Percentiles rank a stretch among this genome's conserved stretches.
Evolutionary conservation across 2,329 filamentous ascomycete genomes (phyloP).

Genomic region (Ambrosiella xylebori): DNA sequence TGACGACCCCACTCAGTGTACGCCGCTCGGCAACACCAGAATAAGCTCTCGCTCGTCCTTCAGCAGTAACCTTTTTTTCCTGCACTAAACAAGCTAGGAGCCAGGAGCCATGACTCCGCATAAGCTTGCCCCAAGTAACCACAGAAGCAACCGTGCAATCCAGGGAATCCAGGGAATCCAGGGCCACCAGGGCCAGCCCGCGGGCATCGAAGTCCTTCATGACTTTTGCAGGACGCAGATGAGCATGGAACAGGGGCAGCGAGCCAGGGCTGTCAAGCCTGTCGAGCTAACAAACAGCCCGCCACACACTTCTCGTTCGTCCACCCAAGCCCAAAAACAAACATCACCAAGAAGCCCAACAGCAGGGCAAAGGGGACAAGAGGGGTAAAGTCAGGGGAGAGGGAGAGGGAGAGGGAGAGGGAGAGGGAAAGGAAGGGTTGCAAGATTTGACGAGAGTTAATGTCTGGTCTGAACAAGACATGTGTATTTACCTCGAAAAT

Average conservation of each 20-base stretch:
- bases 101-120: neutral
- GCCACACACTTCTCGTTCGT: neutral
- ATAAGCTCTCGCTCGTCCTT: neutral
- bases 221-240: neutral
- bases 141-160: neutral
- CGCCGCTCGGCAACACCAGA: neutral
- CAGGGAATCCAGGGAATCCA: neutral
- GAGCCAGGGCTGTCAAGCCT: neutral
- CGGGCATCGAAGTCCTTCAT: neutral
- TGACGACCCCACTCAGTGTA: neutral
- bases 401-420: neutral
- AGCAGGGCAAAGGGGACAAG: neutral
- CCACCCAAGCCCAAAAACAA: neutral
- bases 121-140: neutral
- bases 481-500: slow-evolving; percentile 2
- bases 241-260: neutral
- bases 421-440: neutral
- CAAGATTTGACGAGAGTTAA: neutral
- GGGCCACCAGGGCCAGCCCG: neutral
- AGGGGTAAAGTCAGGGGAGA: neutral
- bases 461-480: neutral
- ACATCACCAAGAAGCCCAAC: neutral
- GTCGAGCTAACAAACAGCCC: neutral
- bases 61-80: neutral
- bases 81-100: neutral